These are phyloP conservation scores for Rhizopus microsporus DNA, from an alignment of 371 early-diverging fungal genomes.

Conservation along the genomic window DNA sequence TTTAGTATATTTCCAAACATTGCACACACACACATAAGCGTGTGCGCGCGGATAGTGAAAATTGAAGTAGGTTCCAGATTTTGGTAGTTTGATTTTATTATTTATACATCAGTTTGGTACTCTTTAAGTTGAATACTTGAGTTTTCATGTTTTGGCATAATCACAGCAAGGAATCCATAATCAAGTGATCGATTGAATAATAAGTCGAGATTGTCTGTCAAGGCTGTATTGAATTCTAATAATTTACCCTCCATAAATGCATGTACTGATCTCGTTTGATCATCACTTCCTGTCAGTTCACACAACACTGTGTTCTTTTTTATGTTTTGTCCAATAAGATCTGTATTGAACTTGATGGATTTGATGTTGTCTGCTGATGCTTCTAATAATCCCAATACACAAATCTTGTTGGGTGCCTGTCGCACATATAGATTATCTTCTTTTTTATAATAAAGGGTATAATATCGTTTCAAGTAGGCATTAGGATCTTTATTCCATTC, in stretches of 20 bases:
- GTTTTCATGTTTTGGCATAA: conserved; percentile 38
- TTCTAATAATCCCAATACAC: conserved; percentile 41
- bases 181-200: conserved; percentile 33
- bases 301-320: conserved; percentile 29
- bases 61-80: no score
- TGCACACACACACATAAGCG: no score
- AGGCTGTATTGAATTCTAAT: conserved; percentile 41
- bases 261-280: conserved; percentile 20
- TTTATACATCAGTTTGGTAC: conserved; percentile 18
- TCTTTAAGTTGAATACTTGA: conserved; percentile 24
- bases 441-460: conserved; percentile 37
- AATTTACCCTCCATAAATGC: conserved; percentile 48
- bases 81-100: background rate
- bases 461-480: conserved; percentile 42
- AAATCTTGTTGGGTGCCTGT: conserved; percentile 54
- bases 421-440: conserved; percentile 37
- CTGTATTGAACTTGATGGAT: conserved; percentile 8
- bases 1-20: no score
- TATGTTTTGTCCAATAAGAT: conserved; percentile 28
- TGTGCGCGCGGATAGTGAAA: no score
- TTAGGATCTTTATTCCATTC: conserved; percentile 34
- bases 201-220: conserved; percentile 18
- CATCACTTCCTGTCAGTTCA: conserved; percentile 22
- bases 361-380: conserved; percentile 15
- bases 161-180: conserved; percentile 47